Evolutionary conservation across 352 stramenopile species (phyloP).

Genomic region (Phytophthora chlamydospora): DNA sequence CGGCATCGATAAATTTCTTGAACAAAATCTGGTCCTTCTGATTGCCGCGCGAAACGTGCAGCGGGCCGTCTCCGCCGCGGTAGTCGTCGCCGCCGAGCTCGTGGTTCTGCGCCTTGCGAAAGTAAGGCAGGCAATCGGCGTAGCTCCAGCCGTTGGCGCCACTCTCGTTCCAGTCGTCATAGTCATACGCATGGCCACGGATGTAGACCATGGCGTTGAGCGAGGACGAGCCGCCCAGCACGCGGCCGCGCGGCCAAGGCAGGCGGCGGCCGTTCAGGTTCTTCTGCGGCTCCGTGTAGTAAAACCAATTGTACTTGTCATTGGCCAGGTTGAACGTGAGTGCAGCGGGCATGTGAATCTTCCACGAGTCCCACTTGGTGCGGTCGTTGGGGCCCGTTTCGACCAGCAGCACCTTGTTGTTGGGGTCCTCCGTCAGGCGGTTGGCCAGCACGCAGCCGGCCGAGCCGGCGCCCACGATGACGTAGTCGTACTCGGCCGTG

Average conservation of each 20-base stretch:
- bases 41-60: conserved; percentile 79
- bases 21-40: conserved; percentile 88
- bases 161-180: conserved; percentile 83
- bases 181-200: conserved; percentile 87
- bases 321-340: conserved; percentile 87
- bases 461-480: conserved; percentile 92
- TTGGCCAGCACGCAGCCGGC: conserved; percentile 93
- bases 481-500: conserved; percentile 85
- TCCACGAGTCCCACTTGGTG: conserved; percentile 90
- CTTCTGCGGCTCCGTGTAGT: conserved; percentile 87
- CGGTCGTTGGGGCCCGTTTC: conserved; percentile 88
- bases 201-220: conserved; percentile 94
- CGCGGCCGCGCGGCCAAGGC: conserved; percentile 86
- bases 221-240: conserved; percentile 89
- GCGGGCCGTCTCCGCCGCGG: conserved; percentile 79
- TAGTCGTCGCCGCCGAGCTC: conserved; percentile 81
- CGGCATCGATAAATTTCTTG: conserved; percentile 89
- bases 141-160: conserved; percentile 87
- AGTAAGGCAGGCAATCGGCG: conserved; percentile 88
- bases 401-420: conserved; percentile 89
- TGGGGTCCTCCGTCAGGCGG: conserved; percentile 81
- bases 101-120: conserved; percentile 85
- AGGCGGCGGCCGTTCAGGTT: conserved; percentile 79
- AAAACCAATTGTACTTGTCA: conserved; percentile 90
- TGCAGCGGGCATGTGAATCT: conserved; percentile 90